Percentiles rank a stretch among this genome's conserved stretches.
Evolutionary conservation across 1,284 basidiomycete genomes (phyloP).

Genomic region (Fomitopsis pinicola): DNA sequence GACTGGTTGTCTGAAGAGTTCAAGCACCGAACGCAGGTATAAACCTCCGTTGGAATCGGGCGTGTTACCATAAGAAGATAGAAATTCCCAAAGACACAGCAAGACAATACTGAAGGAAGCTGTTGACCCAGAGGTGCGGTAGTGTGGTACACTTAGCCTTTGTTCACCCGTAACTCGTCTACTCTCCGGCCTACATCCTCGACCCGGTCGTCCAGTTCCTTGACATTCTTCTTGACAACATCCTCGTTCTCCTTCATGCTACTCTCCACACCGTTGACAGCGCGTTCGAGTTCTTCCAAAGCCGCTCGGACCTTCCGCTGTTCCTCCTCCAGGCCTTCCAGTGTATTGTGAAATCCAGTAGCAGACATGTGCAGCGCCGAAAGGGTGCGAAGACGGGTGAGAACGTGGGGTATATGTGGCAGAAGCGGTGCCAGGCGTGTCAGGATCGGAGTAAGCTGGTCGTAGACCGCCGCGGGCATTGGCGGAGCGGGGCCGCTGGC

Average conservation of each 20-base stretch:
- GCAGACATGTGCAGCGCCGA: constrained; percentile 82
- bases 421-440: constrained; percentile 83
- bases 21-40: too few relatives aligned
- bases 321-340: constrained; percentile 71
- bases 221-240: constrained; percentile 64
- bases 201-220: constrained; percentile 46
- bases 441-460: constrained; percentile 72
- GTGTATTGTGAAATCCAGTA: constrained; percentile 66
- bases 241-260: constrained; percentile 76
- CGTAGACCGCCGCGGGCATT: constrained; percentile 41
- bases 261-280: constrained; percentile 67
- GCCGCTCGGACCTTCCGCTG: constrained; percentile 60
- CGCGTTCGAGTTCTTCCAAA: constrained; percentile 62
- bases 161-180: constrained; percentile 2
- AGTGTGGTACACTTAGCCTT: neutral
- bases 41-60: too few relatives aligned
- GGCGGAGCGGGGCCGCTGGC: constrained; percentile 28
- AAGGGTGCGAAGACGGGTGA: constrained; percentile 82
- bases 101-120: neutral
- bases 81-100: neutral
- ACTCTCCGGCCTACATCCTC: constrained; percentile 27
- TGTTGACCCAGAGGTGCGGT: neutral
- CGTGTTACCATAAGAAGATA: neutral
- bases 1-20: too few relatives aligned
- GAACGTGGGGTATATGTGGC: constrained; percentile 89